Base-by-base conservation (phyloP, 2,329 filamentous ascomycete genomes). In the Meredithiella fracta region DNA sequence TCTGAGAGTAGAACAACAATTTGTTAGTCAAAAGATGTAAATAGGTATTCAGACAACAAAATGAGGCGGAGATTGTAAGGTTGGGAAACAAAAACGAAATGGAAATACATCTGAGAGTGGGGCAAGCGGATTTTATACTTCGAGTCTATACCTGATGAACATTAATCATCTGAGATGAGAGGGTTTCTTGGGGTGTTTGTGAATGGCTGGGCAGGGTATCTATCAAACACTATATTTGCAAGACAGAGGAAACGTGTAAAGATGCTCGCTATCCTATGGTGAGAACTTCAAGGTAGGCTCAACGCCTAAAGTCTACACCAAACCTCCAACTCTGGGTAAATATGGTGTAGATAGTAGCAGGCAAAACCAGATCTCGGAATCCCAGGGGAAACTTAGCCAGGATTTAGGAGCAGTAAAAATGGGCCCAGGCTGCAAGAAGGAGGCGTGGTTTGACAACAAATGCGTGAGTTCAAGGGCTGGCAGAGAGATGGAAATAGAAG, bases 181-280 rank as follows among this genome's bases (percentile, higher is more conserved):
- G 23, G 40, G n/a, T 42, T 51, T 40, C 22, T 9, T 53, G 2
- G 22, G 29, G 51, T 40, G 34, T 40, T 40, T 38, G 17, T 40
- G 31, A 2, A 26, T 4, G 17, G 29, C 40, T 42, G 7, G 22
- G 9, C 23, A 23, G 29, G 51, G 29, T 38, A 31, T 49, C 44
- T 49, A 49, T 25, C 44, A 26, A 49, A 25, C 20, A 23, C 15
- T 8, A 11, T 23, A 29, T 25, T 11, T 17, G 15, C 15, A 25
- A 37, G n/a, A 31, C 26, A 53, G 55, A 47, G 55, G 55, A 56
- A 56, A 56, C 55, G 55, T 56, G 55, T 56, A 56, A 52, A 52
- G 47, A 34, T 47, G 55, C 49, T 52, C 22, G 22, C 8, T 8
- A 23, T n/a, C 23, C 44, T 26, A 14, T 26, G 44, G 11, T 23